These are phyloP conservation scores for Ascochyta fabae DNA, from an alignment of 2,329 filamentous ascomycete species.

Conservation along the genomic window DNA sequence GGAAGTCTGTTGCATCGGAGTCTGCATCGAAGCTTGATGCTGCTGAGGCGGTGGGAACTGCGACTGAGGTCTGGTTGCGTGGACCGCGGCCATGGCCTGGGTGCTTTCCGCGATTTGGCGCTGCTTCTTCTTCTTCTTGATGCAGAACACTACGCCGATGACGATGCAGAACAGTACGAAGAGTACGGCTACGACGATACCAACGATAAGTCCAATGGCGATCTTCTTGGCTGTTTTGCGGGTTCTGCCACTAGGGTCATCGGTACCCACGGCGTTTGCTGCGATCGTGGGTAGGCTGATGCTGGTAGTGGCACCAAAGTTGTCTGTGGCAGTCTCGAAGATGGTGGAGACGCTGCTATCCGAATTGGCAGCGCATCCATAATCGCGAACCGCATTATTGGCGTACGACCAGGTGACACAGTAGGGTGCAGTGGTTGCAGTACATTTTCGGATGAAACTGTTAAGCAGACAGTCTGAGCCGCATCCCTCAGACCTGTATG, in stretches of 20 bases:
- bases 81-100: slow-evolving; percentile 22
- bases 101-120: slow-evolving; percentile 25
- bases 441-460: slow-evolving; percentile 35
- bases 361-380: slow-evolving; percentile 27
- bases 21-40: slow-evolving; percentile 7
- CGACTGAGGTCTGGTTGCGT: slow-evolving; percentile 23
- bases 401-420: slow-evolving; percentile 41
- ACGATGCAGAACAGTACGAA: slow-evolving; percentile 24
- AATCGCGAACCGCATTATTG: slow-evolving; percentile 26
- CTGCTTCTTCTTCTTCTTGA: slow-evolving; percentile 30
- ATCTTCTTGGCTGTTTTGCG: slow-evolving; percentile 23
- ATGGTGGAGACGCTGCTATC: slow-evolving; percentile 25
- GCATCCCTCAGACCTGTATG: slow-evolving; percentile 23
- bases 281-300: slow-evolving; percentile 26
- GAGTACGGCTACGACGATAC: slow-evolving; percentile 28
- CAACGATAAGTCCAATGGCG: slow-evolving; percentile 27
- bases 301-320: slow-evolving; percentile 19
- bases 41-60: slow-evolving; percentile 20
- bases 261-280: slow-evolving; percentile 20
- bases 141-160: slow-evolving; percentile 26
- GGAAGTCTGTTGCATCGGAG: slow-evolving; percentile 3
- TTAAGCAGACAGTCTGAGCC: slow-evolving; percentile 26
- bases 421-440: slow-evolving; percentile 23
- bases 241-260: neutral
- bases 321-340: slow-evolving; percentile 22